Evolutionary conservation across 371 early-diverging fungal species (phyloP), one percentile per base, ranked within the genome.

Genomic region (Haplosporangium sp.): DNA sequence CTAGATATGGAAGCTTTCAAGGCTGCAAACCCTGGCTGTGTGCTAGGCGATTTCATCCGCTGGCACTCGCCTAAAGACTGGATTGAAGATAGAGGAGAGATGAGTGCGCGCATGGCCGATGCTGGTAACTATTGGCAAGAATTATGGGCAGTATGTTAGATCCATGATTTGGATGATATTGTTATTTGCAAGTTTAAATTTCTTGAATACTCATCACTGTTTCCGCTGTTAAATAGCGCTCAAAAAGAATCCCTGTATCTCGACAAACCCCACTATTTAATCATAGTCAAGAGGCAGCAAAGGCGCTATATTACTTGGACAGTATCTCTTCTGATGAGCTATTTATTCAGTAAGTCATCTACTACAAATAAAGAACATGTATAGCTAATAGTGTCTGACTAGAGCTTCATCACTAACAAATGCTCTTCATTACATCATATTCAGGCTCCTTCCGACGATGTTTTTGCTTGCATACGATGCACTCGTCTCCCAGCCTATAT

Each of bases 21-120:
- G 63, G 86, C 86, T 11, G 85, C 86, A 4, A 86, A 86, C 50
- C 96, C 98, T 1, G 85, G 88, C 37, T 90, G 92, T 35, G 77
- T 77, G 7, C 77, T 97, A 5, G 94, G 90, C 4, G 98, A 97
- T 67, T 97, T 97, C 88, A 94, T 97, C n/a, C 86, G 96, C 57
- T 97, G 98, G 98, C 94, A 96, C 76, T 97, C 97, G 0, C 98
- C 98, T 10, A 88, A 94, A 61, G 98, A 97, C 78, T 94, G 93
- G 92, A 74, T 57, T 38, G 83, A 82, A 45, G 71, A 64, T 34
- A 84, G 82, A 35, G 92, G 92, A 9, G 74, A 83, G 37, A 77
- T 97, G 53, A 95, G 95, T 68, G 85, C 85, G 4, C 85, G 97
- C 37, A 97, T 97, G 97, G 82, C 86, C 2, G 92, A 92, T 42